A percentile compares a stretch with the other conserved stretches of the same genome.
These are phyloP conservation scores for Euphorbia tirucalli DNA, from an alignment of 345 rosid genomes.

Conservation along the genomic window DNA sequence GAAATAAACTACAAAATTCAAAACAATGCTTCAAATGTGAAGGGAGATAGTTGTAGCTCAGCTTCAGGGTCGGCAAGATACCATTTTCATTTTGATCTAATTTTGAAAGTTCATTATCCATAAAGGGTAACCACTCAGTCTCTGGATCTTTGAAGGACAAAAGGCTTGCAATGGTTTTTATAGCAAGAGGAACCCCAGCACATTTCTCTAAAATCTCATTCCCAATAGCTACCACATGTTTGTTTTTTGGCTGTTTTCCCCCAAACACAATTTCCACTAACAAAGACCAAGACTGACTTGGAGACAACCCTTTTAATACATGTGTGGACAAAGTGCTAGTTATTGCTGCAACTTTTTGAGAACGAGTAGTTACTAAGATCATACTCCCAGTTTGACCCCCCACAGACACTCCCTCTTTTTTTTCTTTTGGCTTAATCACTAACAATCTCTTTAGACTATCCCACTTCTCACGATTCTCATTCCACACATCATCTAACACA, in stretches of 20 bases:
- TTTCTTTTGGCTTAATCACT: too few relatives aligned
- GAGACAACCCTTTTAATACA: neutral
- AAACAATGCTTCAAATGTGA: slow-evolving; percentile 32
- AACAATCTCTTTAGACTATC: neutral
- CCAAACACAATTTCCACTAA: slow-evolving; percentile 10
- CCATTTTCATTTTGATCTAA: neutral
- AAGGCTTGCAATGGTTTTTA: slow-evolving; percentile 13
- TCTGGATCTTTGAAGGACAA: slow-evolving; percentile 11
- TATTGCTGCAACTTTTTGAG: slow-evolving; percentile 17
- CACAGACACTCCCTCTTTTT: too few relatives aligned
- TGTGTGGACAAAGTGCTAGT: neutral
- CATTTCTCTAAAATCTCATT: slow-evolving; percentile 14
- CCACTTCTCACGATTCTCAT: slow-evolving; percentile 18
- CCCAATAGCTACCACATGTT: neutral
- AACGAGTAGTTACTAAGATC: slow-evolving; percentile 24
- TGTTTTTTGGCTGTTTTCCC: too few relatives aligned
- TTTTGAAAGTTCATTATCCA: neutral
- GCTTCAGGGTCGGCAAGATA: slow-evolving; percentile 13
- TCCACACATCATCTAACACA: slow-evolving; percentile 29
- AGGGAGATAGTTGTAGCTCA: slow-evolving; percentile 33
- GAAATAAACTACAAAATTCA: slow-evolving; percentile 28
- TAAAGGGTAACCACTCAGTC: slow-evolving; percentile 14
- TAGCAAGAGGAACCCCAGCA: slow-evolving; percentile 16
- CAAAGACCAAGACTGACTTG: neutral
- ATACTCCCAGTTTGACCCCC: slow-evolving; percentile 20